Percentiles rank a stretch among this genome's conserved stretches.
Evolutionary conservation across 495 filamentous ascomycete species (phyloP).

Genomic region (Annulohypoxylon maeteangense): DNA sequence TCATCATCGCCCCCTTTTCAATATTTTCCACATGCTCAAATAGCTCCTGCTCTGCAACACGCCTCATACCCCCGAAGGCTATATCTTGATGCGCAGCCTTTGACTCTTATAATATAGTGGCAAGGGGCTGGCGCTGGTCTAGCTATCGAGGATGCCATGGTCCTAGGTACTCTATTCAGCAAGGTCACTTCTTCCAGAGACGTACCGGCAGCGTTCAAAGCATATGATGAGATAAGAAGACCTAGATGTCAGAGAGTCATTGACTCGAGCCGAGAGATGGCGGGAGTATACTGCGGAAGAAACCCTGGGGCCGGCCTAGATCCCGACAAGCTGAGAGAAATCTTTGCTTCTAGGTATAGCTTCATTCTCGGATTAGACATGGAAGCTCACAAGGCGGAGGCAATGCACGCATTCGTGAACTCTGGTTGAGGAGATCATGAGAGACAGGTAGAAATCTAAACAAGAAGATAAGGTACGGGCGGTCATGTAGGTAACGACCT

Average conservation of each 20-base stretch:
- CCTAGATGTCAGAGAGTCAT: conserved; percentile 36
- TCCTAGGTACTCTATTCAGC: conserved; percentile 55
- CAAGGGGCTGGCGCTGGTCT: conserved; percentile 71
- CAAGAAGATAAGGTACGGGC: not conserved
- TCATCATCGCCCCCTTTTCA: not conserved
- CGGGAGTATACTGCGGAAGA: not conserved
- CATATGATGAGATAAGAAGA: conserved; percentile 27
- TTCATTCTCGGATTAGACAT: not conserved
- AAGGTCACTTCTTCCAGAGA: conserved; percentile 30
- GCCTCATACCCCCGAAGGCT: no score
- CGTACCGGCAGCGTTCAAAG: conserved; percentile 27
- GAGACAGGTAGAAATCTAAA: not conserved
- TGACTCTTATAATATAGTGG: conserved; percentile 45
- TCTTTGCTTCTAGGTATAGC: not conserved
- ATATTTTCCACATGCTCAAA: not conserved
- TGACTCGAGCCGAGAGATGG: conserved; percentile 46
- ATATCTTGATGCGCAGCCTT: no score
- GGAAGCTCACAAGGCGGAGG: not conserved
- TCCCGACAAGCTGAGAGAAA: not conserved
- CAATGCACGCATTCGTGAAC: not conserved
- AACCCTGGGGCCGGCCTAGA: not conserved
- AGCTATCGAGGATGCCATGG: conserved; percentile 70
- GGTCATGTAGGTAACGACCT: no score
- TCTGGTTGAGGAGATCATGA: not conserved
- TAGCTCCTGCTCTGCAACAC: no score